These are phyloP conservation scores for Lecanosticta acicola DNA, from an alignment of 2,329 filamentous ascomycete genomes.

Conservation along the genomic window DNA sequence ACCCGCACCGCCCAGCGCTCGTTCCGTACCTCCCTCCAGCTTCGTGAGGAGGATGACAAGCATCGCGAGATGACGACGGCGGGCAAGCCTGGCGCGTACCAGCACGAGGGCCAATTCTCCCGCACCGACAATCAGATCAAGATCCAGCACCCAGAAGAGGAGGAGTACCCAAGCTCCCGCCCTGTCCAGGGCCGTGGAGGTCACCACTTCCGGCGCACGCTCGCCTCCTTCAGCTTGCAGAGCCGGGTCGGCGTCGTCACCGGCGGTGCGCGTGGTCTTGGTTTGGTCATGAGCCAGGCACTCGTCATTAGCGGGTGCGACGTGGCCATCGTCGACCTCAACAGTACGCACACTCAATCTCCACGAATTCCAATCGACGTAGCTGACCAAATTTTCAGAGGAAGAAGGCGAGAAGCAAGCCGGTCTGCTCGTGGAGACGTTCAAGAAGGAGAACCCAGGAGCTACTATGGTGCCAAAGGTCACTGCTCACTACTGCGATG, in stretches of 20 bases:
- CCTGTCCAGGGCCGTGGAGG: constrained; percentile 72
- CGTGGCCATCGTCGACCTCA: constrained; percentile 88
- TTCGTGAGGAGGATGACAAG: constrained; percentile 26
- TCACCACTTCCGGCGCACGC: constrained; percentile 75
- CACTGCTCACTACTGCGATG: constrained; percentile 85
- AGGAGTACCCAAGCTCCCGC: constrained; percentile 65
- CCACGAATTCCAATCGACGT: too few species aligned
- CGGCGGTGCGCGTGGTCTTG: constrained; percentile 81
- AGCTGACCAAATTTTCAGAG: constrained; percentile 47
- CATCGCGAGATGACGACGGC: constrained; percentile 30
- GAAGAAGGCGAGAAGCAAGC: constrained; percentile 79
- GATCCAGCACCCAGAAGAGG: constrained; percentile 73
- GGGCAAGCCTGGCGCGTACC: constrained; percentile 32
- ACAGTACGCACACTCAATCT: constrained; percentile 57
- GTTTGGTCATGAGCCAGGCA: constrained; percentile 87
- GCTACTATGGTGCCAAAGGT: constrained; percentile 70
- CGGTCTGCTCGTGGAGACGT: constrained; percentile 64
- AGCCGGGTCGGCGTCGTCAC: constrained; percentile 80
- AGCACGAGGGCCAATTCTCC: constrained; percentile 63
- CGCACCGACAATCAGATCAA: constrained; percentile 74
- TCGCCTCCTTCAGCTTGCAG: constrained; percentile 81
- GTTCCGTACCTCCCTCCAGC: constrained; percentile 17
- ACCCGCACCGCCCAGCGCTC: constrained; percentile 17
- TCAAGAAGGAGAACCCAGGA: constrained; percentile 73
- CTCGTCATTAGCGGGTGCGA: constrained; percentile 83